phyloP scores from a whole-genome alignment of 1,139 yeast species.

The Geotrichum phurueaensis region DNA sequence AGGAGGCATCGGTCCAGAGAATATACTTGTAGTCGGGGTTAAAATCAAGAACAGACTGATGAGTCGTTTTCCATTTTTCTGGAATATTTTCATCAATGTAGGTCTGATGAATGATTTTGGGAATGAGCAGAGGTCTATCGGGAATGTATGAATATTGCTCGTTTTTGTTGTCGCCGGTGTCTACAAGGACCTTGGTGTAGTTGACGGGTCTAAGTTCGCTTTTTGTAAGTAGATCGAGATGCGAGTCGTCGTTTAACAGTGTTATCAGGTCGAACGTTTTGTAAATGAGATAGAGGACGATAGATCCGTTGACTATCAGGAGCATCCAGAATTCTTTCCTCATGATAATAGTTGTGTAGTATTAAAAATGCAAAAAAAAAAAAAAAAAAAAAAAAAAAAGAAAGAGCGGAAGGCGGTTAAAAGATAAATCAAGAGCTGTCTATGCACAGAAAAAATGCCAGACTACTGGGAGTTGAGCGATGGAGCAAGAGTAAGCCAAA shows the following conservation, averaged over 20 bases:
- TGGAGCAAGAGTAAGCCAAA: too few relatives aligned
- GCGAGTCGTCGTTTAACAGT: constrained; percentile 65
- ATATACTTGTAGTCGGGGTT: constrained; percentile 87
- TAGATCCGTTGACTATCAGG: constrained; percentile 29
- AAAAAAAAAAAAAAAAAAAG: background rate
- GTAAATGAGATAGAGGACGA: constrained; percentile 54
- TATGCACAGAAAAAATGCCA: too few relatives aligned
- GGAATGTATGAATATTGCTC: constrained; percentile 16
- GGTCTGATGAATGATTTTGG: constrained; percentile 90
- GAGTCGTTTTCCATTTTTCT: constrained; percentile 73
- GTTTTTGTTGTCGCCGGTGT: constrained; percentile 2
- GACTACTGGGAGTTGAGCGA: too few relatives aligned
- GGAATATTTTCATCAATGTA: constrained; percentile 77
- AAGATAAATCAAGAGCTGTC: too few relatives aligned
- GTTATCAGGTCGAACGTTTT: constrained; percentile 71
- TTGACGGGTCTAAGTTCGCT: constrained; percentile 44
- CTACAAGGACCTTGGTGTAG: constrained; percentile 19
- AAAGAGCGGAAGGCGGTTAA: background rate
- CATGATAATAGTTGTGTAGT: constrained; percentile 20
- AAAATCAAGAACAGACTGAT: constrained; percentile 62
- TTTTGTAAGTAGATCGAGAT: constrained; percentile 54
- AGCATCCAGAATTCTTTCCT: constrained; percentile 28
- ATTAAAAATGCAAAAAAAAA: background rate
- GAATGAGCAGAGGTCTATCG: constrained; percentile 44
- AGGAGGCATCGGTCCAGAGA: constrained; percentile 80